These are phyloP conservation scores for Phytophthora crassamura DNA, from an alignment of 352 stramenopile genomes.

Conservation along the genomic window DNA sequence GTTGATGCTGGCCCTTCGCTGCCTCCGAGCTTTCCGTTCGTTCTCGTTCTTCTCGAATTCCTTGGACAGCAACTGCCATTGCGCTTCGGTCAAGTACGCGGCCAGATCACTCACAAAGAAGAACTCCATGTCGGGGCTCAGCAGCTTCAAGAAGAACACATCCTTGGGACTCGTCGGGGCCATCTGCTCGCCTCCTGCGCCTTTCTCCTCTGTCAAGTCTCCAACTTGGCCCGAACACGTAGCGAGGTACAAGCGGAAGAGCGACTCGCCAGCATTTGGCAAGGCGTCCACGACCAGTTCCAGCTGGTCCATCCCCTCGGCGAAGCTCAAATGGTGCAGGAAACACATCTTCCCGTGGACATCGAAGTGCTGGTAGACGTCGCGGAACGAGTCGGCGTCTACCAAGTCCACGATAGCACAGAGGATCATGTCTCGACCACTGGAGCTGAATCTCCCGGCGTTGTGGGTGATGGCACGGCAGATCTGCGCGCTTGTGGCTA, in stretches of 20 bases:
- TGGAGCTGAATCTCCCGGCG: slow-evolving; percentile 59
- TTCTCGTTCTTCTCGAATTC: slow-evolving; percentile 67
- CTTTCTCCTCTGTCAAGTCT: slow-evolving; percentile 18
- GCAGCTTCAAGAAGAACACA: slow-evolving; percentile 64
- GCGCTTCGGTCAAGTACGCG: slow-evolving; percentile 61
- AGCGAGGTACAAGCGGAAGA: slow-evolving; percentile 68
- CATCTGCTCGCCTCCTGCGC: slow-evolving; percentile 5
- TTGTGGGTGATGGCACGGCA: slow-evolving; percentile 72
- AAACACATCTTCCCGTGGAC: slow-evolving; percentile 63
- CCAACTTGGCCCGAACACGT: slow-evolving; percentile 45
- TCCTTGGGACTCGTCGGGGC: slow-evolving; percentile 40
- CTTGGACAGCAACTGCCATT: slow-evolving; percentile 69
- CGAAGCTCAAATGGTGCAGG: slow-evolving; percentile 63
- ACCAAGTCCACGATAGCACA: slow-evolving; percentile 71
- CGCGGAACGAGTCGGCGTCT: slow-evolving; percentile 70
- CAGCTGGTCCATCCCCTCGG: slow-evolving; percentile 61
- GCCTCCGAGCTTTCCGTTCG: slow-evolving; percentile 38
- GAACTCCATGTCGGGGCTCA: slow-evolving; percentile 70
- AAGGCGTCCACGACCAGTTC: slow-evolving; percentile 59
- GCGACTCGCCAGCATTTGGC: slow-evolving; percentile 61
- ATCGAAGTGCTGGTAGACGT: slow-evolving; percentile 74
- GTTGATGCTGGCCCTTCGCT: slow-evolving; percentile 21
- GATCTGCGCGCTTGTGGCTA: slow-evolving; percentile 73
- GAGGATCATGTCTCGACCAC: slow-evolving; percentile 79
- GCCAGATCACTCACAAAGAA: slow-evolving; percentile 77